Base-by-base conservation (phyloP, 2,329 filamentous ascomycete genomes). In the Fusarium burgessii region DNA sequence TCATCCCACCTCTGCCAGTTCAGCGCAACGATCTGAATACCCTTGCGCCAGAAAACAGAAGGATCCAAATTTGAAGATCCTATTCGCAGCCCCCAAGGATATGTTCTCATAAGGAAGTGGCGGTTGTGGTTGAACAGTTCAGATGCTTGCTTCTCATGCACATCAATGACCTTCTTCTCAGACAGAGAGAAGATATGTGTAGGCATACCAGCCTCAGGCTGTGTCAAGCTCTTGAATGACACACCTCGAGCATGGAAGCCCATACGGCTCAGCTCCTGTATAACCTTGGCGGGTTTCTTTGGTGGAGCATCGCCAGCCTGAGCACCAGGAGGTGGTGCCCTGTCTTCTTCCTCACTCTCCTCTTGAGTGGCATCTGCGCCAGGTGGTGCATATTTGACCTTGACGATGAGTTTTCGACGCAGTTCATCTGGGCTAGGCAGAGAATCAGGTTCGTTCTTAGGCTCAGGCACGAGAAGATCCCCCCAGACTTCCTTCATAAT, bases 1-100 rank as follows among this genome's bases (percentile, higher is more conserved):
- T 93, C 92, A 76, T 98, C 94, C 80, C 92, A 91, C 67, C 91
- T 91, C 80, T 98, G 95, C 93, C 95, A 98, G 82, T 98, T 98
- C 66, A 98, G 84, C 0, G 95, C 95, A 3, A 97, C 94, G 74
- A 98, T 91, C 80, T 98, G 95, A 6, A 97, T 91, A 17, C 95
- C 95, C 71, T 93, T 91, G 35, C 93, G 88, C 95, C 95, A 98
- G 80, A 95, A 96, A 6, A 91, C 86, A 2, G 90, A 88, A 7
- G 95, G 94, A 73, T 97, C 93, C 15, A 97, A 85, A 77, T 98
- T 98, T 2, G 93, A 96, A 0, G 93, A 97, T 66, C 89, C 87
- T 56, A 98, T 90, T 10, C 95, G 90, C 62, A 94, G 86, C 2
- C 93, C 93, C 38, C 92, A 94, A 0, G 95, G 95, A 76, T 97